Base-by-base conservation (phyloP, 1,284 basidiomycete genomes). In the Gymnopus androsaceus region DNA sequence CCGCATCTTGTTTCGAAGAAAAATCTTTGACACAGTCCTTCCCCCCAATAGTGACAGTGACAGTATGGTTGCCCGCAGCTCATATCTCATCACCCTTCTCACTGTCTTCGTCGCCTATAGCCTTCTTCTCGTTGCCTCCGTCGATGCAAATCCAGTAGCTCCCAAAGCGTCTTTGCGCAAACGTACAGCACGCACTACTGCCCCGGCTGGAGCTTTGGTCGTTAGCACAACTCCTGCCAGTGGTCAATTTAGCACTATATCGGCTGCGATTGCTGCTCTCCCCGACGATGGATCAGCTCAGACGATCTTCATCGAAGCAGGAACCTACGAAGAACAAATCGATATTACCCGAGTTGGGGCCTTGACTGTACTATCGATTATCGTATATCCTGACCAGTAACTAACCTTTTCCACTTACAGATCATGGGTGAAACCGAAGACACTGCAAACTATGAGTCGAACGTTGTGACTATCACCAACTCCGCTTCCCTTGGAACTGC, bases 351-450 rank as follows among this genome's bases (percentile, higher is more conserved):
- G 38, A 12, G n/a, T 21, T 2, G 37, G 28, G 21, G 31, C 23
- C 30, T 42, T 44, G 34, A 44, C 41, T 12, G 50, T 52, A 40
- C 8, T 38, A 17, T 4, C 15, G 21, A 33, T 14, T 23, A 8
- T 49, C 3, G 6, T 21, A 2, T 34, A 21, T 6, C 12, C 12
- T 23, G 6, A 23, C 21, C 36, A n/a, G n/a, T 31, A 17, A 34
- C 14, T 3, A 1, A 30, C 45, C 30, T 15, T n/a, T 11, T 38
- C 4, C 12, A 19, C 27, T n/a, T 9, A n/a, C 3, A 52, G 50
- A 52, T 71, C 21, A 61, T 64, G 45, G 71, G 71, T 23, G 69
- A 58, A 54, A 72, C 70, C n/a, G 56, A 49, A 6, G 59, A 71
- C 55, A 65, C 64, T 3, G 51, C 51, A n/a, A 61, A 54, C 42